Evolutionary conservation across 495 filamentous ascomycete genomes (phyloP).

Genomic region (Saxophila tyrrhenica): DNA sequence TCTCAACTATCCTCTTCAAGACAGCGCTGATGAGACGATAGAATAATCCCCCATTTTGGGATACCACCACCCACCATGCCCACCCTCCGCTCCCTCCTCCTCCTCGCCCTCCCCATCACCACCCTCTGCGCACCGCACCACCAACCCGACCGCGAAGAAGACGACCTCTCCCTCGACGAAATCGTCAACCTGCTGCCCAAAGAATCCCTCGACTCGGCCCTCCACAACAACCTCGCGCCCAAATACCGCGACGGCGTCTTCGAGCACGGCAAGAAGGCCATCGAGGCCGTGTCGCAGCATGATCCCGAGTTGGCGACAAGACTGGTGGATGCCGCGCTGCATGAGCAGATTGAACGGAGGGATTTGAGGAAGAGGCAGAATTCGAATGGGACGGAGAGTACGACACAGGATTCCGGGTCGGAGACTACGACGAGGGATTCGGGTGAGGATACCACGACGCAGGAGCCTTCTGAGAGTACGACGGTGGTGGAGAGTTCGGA

Average conservation of each 20-base stretch:
- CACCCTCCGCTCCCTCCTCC: slow-evolving; percentile 19
- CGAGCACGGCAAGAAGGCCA: slow-evolving; percentile 31
- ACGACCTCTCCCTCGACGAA: slow-evolving; percentile 25
- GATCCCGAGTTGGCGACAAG: slow-evolving; percentile 34
- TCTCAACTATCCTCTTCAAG: no score
- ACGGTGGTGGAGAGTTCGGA: no score
- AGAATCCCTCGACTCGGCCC: slow-evolving; percentile 32
- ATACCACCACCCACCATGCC: slow-evolving; percentile 25
- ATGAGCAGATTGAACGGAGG: slow-evolving; percentile 15
- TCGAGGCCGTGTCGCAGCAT: slow-evolving; percentile 33
- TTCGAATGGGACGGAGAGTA: slow-evolving; percentile 8
- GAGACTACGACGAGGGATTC: slow-evolving; percentile 12
- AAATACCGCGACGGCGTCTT: slow-evolving; percentile 38
- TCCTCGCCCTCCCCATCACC: slow-evolving; percentile 20
- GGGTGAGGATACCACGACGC: no score
- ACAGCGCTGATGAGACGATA: no score
- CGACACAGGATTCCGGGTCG: neutral
- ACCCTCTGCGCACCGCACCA: slow-evolving; percentile 4
- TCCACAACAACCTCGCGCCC: slow-evolving; percentile 30
- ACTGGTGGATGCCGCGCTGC: slow-evolving; percentile 24
- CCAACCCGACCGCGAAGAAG: slow-evolving; percentile 8
- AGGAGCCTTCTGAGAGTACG: no score
- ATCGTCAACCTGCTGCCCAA: slow-evolving; percentile 33
- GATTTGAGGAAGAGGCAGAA: slow-evolving; percentile 24
- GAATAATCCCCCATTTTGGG: no score